Percentiles rank a stretch among this genome's conserved stretches.
Evolutionary conservation across 768 basidiomycete species (phyloP).

Genomic region (Lentinula sp.): DNA sequence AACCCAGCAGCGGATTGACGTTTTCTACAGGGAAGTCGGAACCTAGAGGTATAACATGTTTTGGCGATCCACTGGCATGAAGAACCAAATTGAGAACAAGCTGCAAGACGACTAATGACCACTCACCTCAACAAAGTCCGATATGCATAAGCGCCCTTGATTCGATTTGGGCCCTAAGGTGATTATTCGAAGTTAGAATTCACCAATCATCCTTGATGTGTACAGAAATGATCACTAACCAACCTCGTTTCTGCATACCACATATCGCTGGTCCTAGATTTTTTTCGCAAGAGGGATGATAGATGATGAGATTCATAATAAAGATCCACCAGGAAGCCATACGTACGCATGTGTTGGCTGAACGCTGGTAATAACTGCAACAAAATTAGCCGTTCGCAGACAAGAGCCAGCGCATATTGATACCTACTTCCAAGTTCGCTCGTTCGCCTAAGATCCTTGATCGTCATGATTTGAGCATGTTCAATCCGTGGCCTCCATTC

Average conservation of each 20-base stretch:
- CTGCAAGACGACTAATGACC: not conserved
- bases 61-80: conserved; percentile 39
- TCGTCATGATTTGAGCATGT: conserved; percentile 85
- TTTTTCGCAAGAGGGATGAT: not conserved
- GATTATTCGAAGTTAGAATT: not conserved
- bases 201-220: not conserved
- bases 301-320: not conserved
- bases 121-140: conserved; percentile 65
- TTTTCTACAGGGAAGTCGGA: conserved; percentile 94
- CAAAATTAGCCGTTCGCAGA: not conserved
- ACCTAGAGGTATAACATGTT: conserved; percentile 72
- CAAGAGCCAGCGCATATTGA: not conserved
- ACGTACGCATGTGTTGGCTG: conserved; percentile 88
- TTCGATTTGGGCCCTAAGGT: conserved; percentile 69
- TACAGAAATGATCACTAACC: conserved; percentile 27
- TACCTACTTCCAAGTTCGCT: conserved; percentile 67
- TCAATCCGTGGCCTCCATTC: conserved; percentile 77
- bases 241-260: conserved; percentile 82
- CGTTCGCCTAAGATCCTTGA: conserved; percentile 61
- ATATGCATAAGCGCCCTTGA: conserved; percentile 90
- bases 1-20: conserved; percentile 83
- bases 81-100: not conserved
- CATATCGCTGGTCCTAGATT: conserved; percentile 83
- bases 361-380: conserved; percentile 84
- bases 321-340: not conserved